Conservation (phyloP, 2,329 filamentous ascomycete species). For the Penicillium italicum region DNA sequence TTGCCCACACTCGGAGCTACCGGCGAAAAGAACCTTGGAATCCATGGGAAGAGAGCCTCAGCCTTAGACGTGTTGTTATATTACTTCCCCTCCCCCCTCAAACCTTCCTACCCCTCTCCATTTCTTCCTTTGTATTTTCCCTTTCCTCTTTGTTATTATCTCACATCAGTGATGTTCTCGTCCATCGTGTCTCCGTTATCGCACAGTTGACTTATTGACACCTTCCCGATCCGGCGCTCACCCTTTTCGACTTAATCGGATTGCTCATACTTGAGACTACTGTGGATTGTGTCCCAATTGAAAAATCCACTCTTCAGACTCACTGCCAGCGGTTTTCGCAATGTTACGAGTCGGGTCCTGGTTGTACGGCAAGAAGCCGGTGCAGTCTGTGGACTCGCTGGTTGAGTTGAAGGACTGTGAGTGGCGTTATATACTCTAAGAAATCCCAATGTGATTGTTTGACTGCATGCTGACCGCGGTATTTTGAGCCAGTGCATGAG, state of each 20-base stretch:
- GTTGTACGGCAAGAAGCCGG: constrained; percentile 44
- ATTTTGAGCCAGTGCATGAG: constrained; percentile 33
- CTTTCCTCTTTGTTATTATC: constrained; percentile 5
- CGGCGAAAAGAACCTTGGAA: constrained; percentile 13
- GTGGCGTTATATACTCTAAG: constrained; percentile 20
- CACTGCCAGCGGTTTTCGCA: constrained; percentile 1
- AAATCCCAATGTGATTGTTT: not conserved
- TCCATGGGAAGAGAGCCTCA: constrained; percentile 14
- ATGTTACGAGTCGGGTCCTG: constrained; percentile 45
- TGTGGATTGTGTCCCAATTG: not conserved
- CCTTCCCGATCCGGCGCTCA: constrained; percentile 26
- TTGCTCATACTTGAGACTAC: constrained; percentile 4
- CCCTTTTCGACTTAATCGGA: constrained; percentile 4
- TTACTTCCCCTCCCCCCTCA: not conserved
- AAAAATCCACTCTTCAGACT: not conserved
- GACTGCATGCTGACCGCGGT: constrained; percentile 18
- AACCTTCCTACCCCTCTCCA: not conserved
- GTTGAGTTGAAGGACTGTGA: constrained; percentile 53
- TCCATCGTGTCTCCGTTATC: constrained; percentile 18
- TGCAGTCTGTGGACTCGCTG: constrained; percentile 55
- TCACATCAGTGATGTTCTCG: constrained; percentile 20
- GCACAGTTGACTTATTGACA: constrained; percentile 27
- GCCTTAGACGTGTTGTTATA: not conserved
- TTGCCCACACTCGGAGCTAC: constrained; percentile 6
- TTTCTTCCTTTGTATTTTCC: constrained; percentile 7